Conservation (phyloP, 2,329 filamentous ascomycete genomes). For the Arthroderma uncinatum region DNA sequence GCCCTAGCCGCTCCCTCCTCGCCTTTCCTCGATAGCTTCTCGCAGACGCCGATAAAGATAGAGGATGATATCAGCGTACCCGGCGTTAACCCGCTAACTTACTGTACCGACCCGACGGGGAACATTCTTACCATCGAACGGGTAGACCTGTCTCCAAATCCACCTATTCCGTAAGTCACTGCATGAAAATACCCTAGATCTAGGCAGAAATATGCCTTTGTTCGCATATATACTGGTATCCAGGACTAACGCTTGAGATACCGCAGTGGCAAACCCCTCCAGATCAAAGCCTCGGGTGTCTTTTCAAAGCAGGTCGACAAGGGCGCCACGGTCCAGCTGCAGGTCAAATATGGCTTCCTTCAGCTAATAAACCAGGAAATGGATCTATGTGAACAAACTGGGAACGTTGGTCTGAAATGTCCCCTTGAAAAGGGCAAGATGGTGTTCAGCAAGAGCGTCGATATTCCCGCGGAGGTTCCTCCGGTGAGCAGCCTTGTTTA, state of each 20-base stretch:
- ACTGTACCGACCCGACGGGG: conserved; percentile 58
- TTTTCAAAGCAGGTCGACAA: conserved; percentile 61
- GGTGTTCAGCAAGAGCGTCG: conserved; percentile 65
- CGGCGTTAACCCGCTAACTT: conserved; percentile 73
- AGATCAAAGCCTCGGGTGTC: conserved; percentile 67
- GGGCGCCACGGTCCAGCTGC: conserved; percentile 69
- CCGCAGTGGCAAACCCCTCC: conserved; percentile 61
- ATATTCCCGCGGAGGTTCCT: conserved; percentile 77
- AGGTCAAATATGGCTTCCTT: conserved; percentile 92
- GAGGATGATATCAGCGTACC: conserved; percentile 55
- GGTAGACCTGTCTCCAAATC: conserved; percentile 76
- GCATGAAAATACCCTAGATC: neutral
- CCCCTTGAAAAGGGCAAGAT: conserved; percentile 72
- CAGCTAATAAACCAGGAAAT: conserved; percentile 68
- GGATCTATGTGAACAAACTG: conserved; percentile 80
- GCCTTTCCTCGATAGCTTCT: conserved; percentile 37
- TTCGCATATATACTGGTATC: neutral
- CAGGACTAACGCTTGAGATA: conserved; percentile 17
- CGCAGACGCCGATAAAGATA: conserved; percentile 40
- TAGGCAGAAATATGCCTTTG: neutral
- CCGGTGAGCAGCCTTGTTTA: conserved; percentile 51
- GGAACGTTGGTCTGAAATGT: conserved; percentile 79
- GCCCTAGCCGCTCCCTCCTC: conserved; percentile 35
- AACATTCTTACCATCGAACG: conserved; percentile 66
- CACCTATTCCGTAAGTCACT: conserved; percentile 64